Conservation (phyloP, 2,329 filamentous ascomycete genomes). For the Helotiales sp. region DNA sequence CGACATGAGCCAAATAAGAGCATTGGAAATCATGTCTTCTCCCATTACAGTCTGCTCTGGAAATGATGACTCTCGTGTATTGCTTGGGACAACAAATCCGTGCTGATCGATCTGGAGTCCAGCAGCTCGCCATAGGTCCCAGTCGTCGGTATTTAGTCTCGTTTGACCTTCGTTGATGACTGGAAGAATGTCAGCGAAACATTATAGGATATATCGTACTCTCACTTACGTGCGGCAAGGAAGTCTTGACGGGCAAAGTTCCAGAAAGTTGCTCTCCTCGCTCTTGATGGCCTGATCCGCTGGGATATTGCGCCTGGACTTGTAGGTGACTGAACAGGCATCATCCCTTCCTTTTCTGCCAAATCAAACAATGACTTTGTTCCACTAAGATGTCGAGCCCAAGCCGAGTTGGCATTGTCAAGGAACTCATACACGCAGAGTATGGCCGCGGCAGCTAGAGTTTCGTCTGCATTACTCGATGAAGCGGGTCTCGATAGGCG, state of each 20-base stretch:
- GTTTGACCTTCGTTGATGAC: constrained; percentile 62
- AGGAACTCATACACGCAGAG: constrained; percentile 68
- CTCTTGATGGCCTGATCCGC: constrained; percentile 48
- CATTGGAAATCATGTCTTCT: constrained; percentile 65
- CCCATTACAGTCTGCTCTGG: constrained; percentile 50
- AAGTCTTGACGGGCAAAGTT: constrained; percentile 68
- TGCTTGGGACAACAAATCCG: constrained; percentile 50
- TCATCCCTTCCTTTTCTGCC: constrained; percentile 49
- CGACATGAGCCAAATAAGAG: constrained; percentile 64
- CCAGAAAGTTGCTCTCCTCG: constrained; percentile 63
- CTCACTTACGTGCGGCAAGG: constrained; percentile 55
- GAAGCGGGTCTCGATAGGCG: constrained; percentile 42
- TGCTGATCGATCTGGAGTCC: constrained; percentile 57
- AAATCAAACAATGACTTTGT: constrained; percentile 62
- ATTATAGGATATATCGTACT: neutral
- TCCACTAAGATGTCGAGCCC: constrained; percentile 64
- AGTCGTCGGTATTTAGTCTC: constrained; percentile 60
- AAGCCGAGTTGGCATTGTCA: constrained; percentile 62
- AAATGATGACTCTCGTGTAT: constrained; percentile 40
- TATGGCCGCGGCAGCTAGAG: constrained; percentile 65
- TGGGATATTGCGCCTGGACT: constrained; percentile 33
- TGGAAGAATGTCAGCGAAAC: constrained; percentile 14
- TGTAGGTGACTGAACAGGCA: constrained; percentile 42
- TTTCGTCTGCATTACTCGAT: constrained; percentile 54
- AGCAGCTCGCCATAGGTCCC: constrained; percentile 64